Percentiles rank a stretch among this genome's conserved stretches.
Conservation (phyloP, 805 yeast species). For the fission yeast (Schizosaccharomyces pombe) region DNA sequence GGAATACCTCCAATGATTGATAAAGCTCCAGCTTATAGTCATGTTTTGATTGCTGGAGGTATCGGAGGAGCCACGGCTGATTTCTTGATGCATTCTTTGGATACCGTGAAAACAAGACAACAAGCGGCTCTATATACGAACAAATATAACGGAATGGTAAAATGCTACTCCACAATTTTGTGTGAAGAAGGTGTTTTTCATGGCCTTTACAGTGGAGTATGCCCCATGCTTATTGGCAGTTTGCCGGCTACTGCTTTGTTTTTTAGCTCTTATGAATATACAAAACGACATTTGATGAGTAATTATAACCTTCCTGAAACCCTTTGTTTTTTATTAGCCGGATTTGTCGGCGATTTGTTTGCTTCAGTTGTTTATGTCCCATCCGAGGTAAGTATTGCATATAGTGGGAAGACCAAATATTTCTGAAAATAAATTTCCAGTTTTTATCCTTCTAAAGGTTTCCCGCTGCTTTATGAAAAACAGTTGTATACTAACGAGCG, state of each 20-base stretch:
- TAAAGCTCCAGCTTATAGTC: neutral
- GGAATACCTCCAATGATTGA: neutral
- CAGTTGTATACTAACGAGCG: no score
- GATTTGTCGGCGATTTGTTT: constrained; percentile 71
- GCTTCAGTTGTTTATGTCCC: constrained; percentile 83
- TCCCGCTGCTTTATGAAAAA: no score
- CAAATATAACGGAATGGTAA: constrained; percentile 51
- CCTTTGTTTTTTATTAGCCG: constrained; percentile 46
- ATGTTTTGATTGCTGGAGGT: constrained; percentile 58
- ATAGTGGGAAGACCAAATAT: no score
- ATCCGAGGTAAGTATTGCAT: constrained; percentile 38
- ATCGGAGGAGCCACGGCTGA: constrained; percentile 89
- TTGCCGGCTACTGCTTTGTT: constrained; percentile 86
- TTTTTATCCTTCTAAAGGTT: no score
- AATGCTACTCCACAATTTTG: constrained; percentile 55
- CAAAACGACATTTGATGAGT: constrained; percentile 47
- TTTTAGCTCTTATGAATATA: constrained; percentile 68
- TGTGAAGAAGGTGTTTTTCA: constrained; percentile 61
- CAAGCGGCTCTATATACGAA: constrained; percentile 62
- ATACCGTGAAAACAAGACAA: constrained; percentile 89
- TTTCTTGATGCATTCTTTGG: constrained; percentile 79
- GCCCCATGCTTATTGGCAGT: constrained; percentile 79
- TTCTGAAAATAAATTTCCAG: no score
- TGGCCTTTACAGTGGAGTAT: constrained; percentile 81
- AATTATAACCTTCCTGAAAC: constrained; percentile 48